Conservation (phyloP, 2,329 filamentous ascomycete species). For the Seiridium unicorne region DNA sequence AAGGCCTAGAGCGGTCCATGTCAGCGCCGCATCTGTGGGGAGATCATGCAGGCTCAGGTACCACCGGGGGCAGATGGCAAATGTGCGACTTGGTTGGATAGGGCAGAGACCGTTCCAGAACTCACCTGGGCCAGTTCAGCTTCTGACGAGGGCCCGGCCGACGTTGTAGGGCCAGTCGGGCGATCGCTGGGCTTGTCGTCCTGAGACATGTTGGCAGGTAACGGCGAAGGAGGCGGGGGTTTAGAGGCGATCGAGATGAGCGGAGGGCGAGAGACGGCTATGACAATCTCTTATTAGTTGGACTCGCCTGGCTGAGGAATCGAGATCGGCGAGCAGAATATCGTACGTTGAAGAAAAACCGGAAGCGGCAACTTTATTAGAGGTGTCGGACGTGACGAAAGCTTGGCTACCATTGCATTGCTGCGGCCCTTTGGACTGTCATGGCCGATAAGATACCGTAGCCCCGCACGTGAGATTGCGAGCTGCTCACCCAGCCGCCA, state of each 20-base stretch:
- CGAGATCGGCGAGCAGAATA: neutral
- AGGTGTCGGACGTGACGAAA: too few species aligned
- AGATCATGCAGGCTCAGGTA: neutral
- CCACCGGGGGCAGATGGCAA: neutral
- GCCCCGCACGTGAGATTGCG: too few species aligned
- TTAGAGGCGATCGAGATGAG: neutral
- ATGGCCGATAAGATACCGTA: too few species aligned
- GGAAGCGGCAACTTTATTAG: too few species aligned
- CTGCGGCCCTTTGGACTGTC: too few species aligned
- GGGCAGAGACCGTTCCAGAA: neutral
- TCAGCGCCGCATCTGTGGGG: constrained; percentile 1
- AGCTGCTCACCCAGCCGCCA: too few species aligned
- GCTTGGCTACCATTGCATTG: too few species aligned
- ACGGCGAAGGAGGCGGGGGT: neutral
- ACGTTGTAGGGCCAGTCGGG: neutral
- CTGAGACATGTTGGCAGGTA: neutral
- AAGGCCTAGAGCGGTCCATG: constrained; percentile 26
- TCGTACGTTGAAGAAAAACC: neutral
- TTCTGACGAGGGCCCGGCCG: constrained; percentile 4
- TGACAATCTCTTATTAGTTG: neutral
- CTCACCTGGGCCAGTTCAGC: constrained; percentile 11
- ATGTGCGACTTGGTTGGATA: neutral
- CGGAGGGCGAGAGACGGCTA: neutral
- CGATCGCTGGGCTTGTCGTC: neutral
- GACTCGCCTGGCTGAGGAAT: neutral